Conservation (phyloP, 495 filamentous ascomycete genomes). For the Talaromyces proteolyticus region DNA sequence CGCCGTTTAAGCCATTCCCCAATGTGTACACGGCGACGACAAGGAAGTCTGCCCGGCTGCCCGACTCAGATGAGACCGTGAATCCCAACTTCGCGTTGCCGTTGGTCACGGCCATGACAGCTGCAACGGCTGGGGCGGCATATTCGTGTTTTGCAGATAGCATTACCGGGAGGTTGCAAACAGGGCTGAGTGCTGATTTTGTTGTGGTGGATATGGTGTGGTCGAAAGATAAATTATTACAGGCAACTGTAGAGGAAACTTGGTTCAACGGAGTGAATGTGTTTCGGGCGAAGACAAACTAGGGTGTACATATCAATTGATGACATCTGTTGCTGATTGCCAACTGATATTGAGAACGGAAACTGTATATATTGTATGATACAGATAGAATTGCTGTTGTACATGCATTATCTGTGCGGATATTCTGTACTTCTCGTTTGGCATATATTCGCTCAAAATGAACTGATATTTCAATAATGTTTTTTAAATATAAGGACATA, state of each 20-base stretch:
- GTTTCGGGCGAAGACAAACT: slow-evolving; percentile 13
- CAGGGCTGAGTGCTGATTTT: slow-evolving; percentile 51
- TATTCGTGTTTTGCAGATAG: slow-evolving; percentile 53
- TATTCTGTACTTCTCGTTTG: too few species aligned
- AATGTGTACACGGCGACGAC: slow-evolving; percentile 60
- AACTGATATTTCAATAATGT: too few species aligned
- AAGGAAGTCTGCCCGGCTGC: slow-evolving; percentile 46
- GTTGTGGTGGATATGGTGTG: slow-evolving; percentile 54
- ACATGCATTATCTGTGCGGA: too few species aligned
- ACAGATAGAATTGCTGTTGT: too few species aligned
- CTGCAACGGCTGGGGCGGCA: slow-evolving; percentile 51
- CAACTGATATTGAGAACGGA: too few species aligned
- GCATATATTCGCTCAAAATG: too few species aligned
- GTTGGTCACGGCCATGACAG: slow-evolving; percentile 43
- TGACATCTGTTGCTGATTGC: too few species aligned
- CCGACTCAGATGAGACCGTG: slow-evolving; percentile 33
- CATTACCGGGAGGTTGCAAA: slow-evolving; percentile 39
- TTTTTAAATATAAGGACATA: too few species aligned
- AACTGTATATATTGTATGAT: too few species aligned
- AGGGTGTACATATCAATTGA: neutral
- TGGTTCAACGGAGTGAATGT: slow-evolving; percentile 50
- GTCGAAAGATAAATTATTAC: slow-evolving; percentile 41
- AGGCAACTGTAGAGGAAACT: slow-evolving; percentile 47
- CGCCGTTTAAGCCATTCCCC: slow-evolving; percentile 46
- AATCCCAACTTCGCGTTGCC: slow-evolving; percentile 49